Percentiles rank a stretch among this genome's conserved stretches.
Evolutionary conservation across 768 basidiomycete genomes (phyloP).

Genomic region (Lactifluus pinguis): DNA sequence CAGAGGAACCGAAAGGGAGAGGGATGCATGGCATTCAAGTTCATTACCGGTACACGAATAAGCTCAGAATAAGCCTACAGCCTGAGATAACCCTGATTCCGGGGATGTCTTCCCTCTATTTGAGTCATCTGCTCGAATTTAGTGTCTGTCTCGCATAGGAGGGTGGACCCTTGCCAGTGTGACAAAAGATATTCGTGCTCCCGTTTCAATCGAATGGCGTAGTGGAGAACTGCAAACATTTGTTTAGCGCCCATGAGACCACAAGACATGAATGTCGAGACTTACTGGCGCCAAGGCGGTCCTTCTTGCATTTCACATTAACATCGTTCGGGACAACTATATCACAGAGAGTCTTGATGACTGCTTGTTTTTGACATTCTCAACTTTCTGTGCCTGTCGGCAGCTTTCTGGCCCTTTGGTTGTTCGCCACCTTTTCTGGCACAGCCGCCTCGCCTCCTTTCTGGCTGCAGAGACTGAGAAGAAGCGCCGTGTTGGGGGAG

Average conservation of each 20-base stretch:
- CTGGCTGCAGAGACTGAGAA: background rate
- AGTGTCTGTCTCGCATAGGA: background rate
- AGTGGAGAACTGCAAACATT: background rate
- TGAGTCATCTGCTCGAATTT: background rate
- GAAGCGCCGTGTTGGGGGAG: background rate
- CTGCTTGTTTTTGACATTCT: background rate
- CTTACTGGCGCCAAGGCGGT: constrained; percentile 7
- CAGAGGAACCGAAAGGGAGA: background rate
- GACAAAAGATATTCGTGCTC: background rate
- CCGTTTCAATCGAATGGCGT: background rate
- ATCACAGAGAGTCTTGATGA: constrained; percentile 1
- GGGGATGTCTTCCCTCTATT: background rate
- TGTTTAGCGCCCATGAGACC: background rate
- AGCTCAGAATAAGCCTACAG: background rate
- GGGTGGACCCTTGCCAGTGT: background rate
- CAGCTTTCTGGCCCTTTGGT: constrained; percentile 1
- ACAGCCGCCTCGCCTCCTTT: background rate
- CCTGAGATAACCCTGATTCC: background rate
- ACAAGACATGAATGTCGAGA: background rate
- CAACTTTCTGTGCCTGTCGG: background rate
- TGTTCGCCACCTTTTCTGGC: background rate
- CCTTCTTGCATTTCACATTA: constrained; percentile 2
- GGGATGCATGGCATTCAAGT: too few species aligned
- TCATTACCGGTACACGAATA: background rate
- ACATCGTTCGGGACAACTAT: background rate